Evolutionary conservation across 2,329 filamentous ascomycete genomes (phyloP), one percentile per base, ranked within the genome.

Genomic region (Pseudomassariella vexata): DNA sequence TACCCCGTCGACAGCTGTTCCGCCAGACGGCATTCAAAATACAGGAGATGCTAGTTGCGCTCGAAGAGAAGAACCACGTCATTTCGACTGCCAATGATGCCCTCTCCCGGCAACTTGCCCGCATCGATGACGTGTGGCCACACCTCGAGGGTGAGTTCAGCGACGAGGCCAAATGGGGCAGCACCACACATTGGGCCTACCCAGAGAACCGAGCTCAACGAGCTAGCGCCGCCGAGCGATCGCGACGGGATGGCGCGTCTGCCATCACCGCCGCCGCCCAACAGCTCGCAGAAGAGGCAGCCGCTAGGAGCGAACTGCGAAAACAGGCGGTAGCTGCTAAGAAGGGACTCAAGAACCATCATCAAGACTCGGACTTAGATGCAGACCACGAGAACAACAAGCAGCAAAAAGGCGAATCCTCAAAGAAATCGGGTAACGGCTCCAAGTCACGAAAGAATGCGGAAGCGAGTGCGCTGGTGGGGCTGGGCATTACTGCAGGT

Each of bases 21-120:
- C 77, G 80, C 48, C 80, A 86, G 38, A 79, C 90, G 32, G 81
- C 87, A 22, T 71, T 79, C 47, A 82, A 84, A 43, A 81, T 95
- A 32, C 77, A 82, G 44, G 84, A 89, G 47, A 84, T 96, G 68
- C 77, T 96, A 26, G 78, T 87, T 28, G 90, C 89, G 2, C 73
- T 96, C 22, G 92, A 98, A 52, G 92, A 98, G 62, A 98, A 98
- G 63, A 95, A 95, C 46, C 89, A 95, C 47, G 92, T 98, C 46
- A 83, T 96, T 35, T 83, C 85, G 22, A 94, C 90, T 11, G 90
- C 92, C 34, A 92, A 90, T 49, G 85, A 94, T 46, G 86, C 89
- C 27, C 76, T 96, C 9, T 78, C 86, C 44, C 85, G 85, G 52
- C 88, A 95, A 52, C 71, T 95, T 21, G 66, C 75, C 38, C 85